Evolutionary conservation across 148 eudicot species (phyloP), one percentile per base, ranked within the genome.

Genomic region (Pharnaceum exiguum): DNA sequence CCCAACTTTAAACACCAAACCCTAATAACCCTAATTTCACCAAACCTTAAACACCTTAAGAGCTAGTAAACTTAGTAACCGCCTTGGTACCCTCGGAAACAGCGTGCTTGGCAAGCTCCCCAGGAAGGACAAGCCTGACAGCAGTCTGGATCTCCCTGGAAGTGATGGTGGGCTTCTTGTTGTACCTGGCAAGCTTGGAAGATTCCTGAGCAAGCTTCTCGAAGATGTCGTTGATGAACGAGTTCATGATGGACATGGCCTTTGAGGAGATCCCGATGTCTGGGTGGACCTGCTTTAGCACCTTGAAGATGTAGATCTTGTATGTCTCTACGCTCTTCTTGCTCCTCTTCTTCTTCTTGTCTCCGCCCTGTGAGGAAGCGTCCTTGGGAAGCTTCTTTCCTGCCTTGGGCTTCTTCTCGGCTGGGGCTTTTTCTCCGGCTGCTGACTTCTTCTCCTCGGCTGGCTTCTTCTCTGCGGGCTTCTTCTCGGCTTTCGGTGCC

Each of bases 261-360:
- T 80, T 80, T 72, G 81, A 76, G 0, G 85, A 80, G 24, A 80
- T 80, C 5, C 85, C 85, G 11, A 80, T 80, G 50, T 80, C 85
- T 0, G 85, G 85, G 24, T 80, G 85, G 1, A 80, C 85, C 38
- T 80, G 84, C 57, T 80, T 80, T 32, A 80, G 53, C 17, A 80
- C 84, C 69, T 80, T 80, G 72, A 80, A 80, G 71, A 80, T 80
- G 74, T 80, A 80, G 66, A 80, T 80, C 84, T 80, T 80, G 84
- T 80, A 80, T 2, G 85, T 80, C 46, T 77, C 85, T 0, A 76
- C 79, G 67, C 72, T 80, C 65, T 80, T 80, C 79, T 80, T 80
- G 58, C 46, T 7, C 55, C 74, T 63, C 85, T 80, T 80, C 85
- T 71, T 80, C 76, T 76, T 79, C 76, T 79, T 79, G 60, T 79